Evolutionary conservation across 2,329 filamentous ascomycete species (phyloP), one percentile per base, ranked within the genome.

Genomic region (Cytospora piceicola): DNA sequence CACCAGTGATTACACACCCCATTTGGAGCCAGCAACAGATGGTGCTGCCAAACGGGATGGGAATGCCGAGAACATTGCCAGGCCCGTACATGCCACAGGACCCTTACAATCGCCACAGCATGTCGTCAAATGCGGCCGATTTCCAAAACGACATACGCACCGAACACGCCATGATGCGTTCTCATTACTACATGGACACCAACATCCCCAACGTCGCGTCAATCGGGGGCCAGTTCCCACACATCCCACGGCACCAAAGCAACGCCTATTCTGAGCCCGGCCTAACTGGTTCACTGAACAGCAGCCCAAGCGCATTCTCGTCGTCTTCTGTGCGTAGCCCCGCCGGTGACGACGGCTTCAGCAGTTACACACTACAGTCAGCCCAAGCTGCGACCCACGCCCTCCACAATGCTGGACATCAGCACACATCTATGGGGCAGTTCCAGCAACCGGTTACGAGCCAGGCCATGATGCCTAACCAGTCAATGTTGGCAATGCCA

Each of bases 121-220:
- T 85, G 30, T 80, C 79, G 3, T 75, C 80, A 0, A 76, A 77
- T 36, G 79, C 76, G 29, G 71, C 78, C 22, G 79, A 82, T 49
- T 81, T 82, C 15, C 56, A 54, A 15, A 36, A 22, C 32, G 53
- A 42, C 27, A 54, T 64, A 61, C 65, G 63, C 58, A 20, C 59
- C 15, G 58, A 64, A 22, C 58, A 61, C 17, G 65, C 81, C 22
- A 80, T 85, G 72, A 72, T 84, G 57, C 83, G 83, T 8, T 69
- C 79, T 82, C 61, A 77, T 65, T 86, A 82, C 73, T 90, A 87
- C 70, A 80, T 88, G 0, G 86, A 89, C 64, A 84, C 87, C 69
- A 82, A 80, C 72, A 88, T 88, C 70, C 85, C 86, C 12, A 85
- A 83, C 15, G 83, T 89, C 7, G 86, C 85, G 36, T 88, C 85